Base-by-base conservation (phyloP, 371 early-diverging fungal genomes). In the Vairimorpha apis region DNA sequence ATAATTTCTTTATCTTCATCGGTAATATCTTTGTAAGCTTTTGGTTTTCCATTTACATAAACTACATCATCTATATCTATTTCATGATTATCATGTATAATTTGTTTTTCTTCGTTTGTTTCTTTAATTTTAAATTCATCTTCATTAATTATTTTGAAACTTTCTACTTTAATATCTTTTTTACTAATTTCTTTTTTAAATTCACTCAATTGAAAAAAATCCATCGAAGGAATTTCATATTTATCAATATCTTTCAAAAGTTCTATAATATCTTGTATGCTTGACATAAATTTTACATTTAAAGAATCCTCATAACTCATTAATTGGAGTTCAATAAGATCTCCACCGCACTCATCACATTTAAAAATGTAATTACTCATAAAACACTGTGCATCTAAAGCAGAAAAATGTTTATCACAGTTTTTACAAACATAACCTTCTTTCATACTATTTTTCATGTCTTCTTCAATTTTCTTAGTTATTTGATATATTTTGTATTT, bases 401-500 rank as follows among this genome's bases (percentile, higher is more conserved):
- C 25, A n/a, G 76, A 66, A 70, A 76, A 83, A 37, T 66, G 55
- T 64, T 68, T 76, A 0, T 70, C 62, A 70, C 84, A 84, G n/a
- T n/a, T 27, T 21, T 21, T 41, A 65, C 84, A 84, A 8, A 43
- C 23, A 70, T 74, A 82, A 8, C 53, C 65, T 33, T 76, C 68
- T 23, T 64, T 65, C 38, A 74, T 64, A 25, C 41, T 73, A 30
- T 69, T 73, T 29, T 71, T 51, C n/a, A 76, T 66, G 25, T 69
- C 62, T 12, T 65, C 65, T 60, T 84, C 83, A 13, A 84, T 27
- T 41, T 66, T 30, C 63, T 80, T 80, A 23, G 74, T 81, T 80
- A 84, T 84, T 56, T 76, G 81, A 59, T 62, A 83, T 35, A 84
- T 80, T 72, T 84, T 84, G 67, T 83, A 84, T 67, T 84, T 84